phyloP scores from a whole-genome alignment of 2,329 filamentous ascomycete genomes.

The Aspergillus versicolor region DNA sequence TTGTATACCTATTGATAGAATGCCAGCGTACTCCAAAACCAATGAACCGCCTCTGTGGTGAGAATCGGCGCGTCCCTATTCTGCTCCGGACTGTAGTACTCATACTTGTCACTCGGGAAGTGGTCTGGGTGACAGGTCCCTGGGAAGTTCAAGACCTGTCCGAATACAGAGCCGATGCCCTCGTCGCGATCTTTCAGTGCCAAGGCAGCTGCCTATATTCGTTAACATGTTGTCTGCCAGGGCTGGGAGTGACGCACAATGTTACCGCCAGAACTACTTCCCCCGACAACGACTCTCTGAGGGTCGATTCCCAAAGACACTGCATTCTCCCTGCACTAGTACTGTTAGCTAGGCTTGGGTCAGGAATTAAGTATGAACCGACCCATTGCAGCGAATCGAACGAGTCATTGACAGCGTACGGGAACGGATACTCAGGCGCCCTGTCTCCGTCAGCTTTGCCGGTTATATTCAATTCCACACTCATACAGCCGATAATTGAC shows the following conservation, averaged over 20 bases:
- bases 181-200: background rate
- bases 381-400: background rate
- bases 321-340: background rate
- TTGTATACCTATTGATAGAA: too few relatives aligned
- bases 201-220: background rate
- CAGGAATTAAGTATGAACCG: too few relatives aligned
- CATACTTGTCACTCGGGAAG: background rate
- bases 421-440: background rate
- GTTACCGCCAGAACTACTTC: background rate
- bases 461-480: background rate
- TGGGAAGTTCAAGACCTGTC: background rate
- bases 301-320: background rate
- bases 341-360: background rate
- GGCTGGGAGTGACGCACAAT: background rate
- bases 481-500: background rate
- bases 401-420: background rate
- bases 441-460: background rate
- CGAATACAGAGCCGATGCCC: background rate
- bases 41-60: background rate
- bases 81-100: background rate
- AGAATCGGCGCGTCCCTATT: background rate
- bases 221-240: background rate
- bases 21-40: background rate
- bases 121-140: background rate
- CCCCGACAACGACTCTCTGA: background rate